Evolutionary conservation across 176 grass and related monocot genomes (phyloP), one percentile per base, ranked within the genome.

Genomic region (Musa schizocarpa): DNA sequence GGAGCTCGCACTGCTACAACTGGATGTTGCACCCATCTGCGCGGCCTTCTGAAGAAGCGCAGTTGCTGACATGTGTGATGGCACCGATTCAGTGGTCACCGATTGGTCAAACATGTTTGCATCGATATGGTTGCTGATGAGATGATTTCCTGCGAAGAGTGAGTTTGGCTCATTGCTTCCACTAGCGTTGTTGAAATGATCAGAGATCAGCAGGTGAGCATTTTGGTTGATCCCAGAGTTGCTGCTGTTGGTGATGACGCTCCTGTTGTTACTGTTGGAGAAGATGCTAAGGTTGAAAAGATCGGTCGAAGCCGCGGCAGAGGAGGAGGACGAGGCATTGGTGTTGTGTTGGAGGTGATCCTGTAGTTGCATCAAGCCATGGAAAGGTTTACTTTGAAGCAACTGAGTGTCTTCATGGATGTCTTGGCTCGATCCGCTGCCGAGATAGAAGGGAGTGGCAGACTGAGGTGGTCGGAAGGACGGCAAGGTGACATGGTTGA

Each of bases 41-140:
- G 61, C 75, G 1, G 75, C 75, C 58, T 77, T 77, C 61, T 77
- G 75, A 52, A 77, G 75, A 12, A 77, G 61, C n/a, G 75, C 75
- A 3, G 75, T 77, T 1, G 75, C 75, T 7, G 75, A 77, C 75
- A 77, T 66, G 34, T 77, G 75, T 1, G 43, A 61, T 22, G 63
- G 48, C 0, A 22, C 26, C 11, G 75, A 52, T 50, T 19, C 14
- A 13, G 54, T 62, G 34, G 4, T 43, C 34, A 43, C 52, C 14
- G 72, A 74, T 20, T 25, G 13, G 72, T 74, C 29, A 17, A 56
- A 53, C 19, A 77, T 65, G n/a, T 62, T 62, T 0, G 59, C 13
- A 20, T 50, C 74, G 1, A 51, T 17, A 6, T 51, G 61, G 65
- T 66, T 49, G 63, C 61, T 54, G 48, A 77, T 65, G 75, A 77